Evolutionary conservation across 2,329 filamentous ascomycete genomes (phyloP), one percentile per base, ranked within the genome.

Genomic region (Hypomyces rosellus): DNA sequence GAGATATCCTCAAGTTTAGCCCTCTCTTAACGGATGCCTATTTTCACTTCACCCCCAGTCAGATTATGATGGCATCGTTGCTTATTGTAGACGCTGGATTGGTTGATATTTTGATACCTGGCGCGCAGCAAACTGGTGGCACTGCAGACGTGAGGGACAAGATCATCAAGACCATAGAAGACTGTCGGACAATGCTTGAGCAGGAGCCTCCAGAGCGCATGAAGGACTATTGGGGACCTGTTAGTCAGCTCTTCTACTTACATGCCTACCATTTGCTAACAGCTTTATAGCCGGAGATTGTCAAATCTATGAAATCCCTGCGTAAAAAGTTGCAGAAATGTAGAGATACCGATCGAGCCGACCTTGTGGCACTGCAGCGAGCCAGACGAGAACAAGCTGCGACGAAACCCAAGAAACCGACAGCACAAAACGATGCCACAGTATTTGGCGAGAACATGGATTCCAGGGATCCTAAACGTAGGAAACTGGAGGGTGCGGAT

Each of bases 21-120:
- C 88, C 90, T 0, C 74, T 95, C 46, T 78, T 96, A 54, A 96
- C 92, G 22, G 93, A 99, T 61, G 90, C 82, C n/a, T 97, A 97
- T 71, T 96, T 97, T 70, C 86, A 96, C 68, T 97, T 88, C 70
- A 92, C 92, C 0, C 93, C 93, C 0, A 87, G 88, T 20, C 93
- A 99, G 67, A 95, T 97, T 65, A 91, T 91, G 84, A 78, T 97
- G 53, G 85, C 89, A 0, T 84, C 91, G 0, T 70, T 96, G 25
- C 75, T 85, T 13, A 77, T 95, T 46, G 88, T 85, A 0, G 92
- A 97, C 63, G 70, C 74, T 38, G 80, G 77, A 0, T 70, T 93
- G 33, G 63, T 76, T 3, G 75, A 80, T 53, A 65, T 68, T 3
- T 56, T 82, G 41, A 61, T 81, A 12, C 67, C 71, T 69, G 2